Evolutionary conservation across 1,284 basidiomycete species (phyloP), one percentile per base, ranked within the genome.

Genomic region (Tylopilus orsonianus): DNA sequence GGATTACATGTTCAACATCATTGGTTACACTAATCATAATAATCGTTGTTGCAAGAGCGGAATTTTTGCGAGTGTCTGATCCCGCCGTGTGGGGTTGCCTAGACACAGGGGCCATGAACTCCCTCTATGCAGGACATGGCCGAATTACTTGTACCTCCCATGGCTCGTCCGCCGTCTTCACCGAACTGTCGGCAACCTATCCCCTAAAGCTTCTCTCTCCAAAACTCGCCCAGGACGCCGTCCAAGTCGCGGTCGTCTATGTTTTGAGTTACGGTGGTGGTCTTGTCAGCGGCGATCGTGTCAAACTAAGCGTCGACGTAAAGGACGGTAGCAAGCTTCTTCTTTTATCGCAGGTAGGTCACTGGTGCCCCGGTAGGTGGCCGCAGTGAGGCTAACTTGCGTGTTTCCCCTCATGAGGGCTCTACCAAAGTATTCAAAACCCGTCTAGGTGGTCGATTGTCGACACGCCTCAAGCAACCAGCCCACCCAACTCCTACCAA

Each of bases 251-350:
- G 6, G 74, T 88, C 40, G 81, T 86, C 18, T 98, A 97, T 62
- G 73, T 93, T 23, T 71, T 97, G 44, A 85, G 84, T 19, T 98
- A 98, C 58, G 96, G 96, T 1, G 96, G 96, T 12, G 96, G 96
- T 1, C 78, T 98, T 5, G 91, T 99, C 23, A 83, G 87, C 5
- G 95, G 95, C 0, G 96, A 99, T 71, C 69, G 73, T 32, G 75
- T 97, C 32, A 69, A 78, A 39, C 68, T 97, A 3, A 66, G 73
- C 16, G 78, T 89, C 14, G 71, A 83, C 37, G 78, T 97, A 1
- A 80, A 81, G 18, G 61, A 69, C 44, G 66, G 68, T 20, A 77
- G 80, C 23, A 74, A 68, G 3, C 75, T 95, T 2, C 71, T 93
- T 9, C 60, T 94, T 27, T 70, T 95, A 24, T 90, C 93, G 5